Conservation (phyloP, 352 stramenopile genomes). For the Halophytophthora batemanensis region DNA sequence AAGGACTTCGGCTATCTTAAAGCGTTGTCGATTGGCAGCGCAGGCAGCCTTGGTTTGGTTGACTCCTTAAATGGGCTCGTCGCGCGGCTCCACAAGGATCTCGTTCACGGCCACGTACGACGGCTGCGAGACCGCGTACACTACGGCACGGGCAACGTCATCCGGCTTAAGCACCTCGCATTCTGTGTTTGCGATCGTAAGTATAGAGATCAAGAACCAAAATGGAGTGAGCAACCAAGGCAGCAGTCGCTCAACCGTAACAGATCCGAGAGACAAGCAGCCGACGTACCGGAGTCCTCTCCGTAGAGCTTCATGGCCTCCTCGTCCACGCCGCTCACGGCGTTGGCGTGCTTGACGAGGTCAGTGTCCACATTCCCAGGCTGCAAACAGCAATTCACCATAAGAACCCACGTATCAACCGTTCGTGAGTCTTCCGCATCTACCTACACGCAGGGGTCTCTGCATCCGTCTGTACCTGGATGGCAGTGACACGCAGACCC, state of each 20-base stretch:
- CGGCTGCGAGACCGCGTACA: slow-evolving; percentile 87
- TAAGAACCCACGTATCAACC: background rate
- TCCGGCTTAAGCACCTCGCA: slow-evolving; percentile 79
- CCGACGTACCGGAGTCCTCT: slow-evolving; percentile 34
- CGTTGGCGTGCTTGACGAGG: slow-evolving; percentile 82
- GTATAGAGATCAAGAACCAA: slow-evolving; percentile 11
- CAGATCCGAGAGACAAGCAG: background rate
- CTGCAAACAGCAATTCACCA: slow-evolving; percentile 24
- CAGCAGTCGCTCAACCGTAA: too few species aligned
- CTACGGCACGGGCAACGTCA: slow-evolving; percentile 83
- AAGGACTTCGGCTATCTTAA: slow-evolving; percentile 36
- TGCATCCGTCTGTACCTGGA: slow-evolving; percentile 41
- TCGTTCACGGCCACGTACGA: slow-evolving; percentile 89
- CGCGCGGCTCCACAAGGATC: slow-evolving; percentile 87
- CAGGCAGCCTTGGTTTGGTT: background rate
- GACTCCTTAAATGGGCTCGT: slow-evolving; percentile 69
- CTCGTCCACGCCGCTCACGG: slow-evolving; percentile 59
- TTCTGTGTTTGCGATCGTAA: slow-evolving; percentile 31
- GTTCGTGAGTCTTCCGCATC: slow-evolving; percentile 2
- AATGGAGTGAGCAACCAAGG: slow-evolving; percentile 5
- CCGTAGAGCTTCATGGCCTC: slow-evolving; percentile 79
- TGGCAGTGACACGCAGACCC: slow-evolving; percentile 85
- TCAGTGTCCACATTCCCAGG: slow-evolving; percentile 91
- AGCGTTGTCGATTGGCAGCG: background rate
- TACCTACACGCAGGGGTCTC: too few species aligned